These are phyloP conservation scores for Wickerhamiella kazuoi DNA, from an alignment of 805 yeast genomes.

Conservation along the genomic window DNA sequence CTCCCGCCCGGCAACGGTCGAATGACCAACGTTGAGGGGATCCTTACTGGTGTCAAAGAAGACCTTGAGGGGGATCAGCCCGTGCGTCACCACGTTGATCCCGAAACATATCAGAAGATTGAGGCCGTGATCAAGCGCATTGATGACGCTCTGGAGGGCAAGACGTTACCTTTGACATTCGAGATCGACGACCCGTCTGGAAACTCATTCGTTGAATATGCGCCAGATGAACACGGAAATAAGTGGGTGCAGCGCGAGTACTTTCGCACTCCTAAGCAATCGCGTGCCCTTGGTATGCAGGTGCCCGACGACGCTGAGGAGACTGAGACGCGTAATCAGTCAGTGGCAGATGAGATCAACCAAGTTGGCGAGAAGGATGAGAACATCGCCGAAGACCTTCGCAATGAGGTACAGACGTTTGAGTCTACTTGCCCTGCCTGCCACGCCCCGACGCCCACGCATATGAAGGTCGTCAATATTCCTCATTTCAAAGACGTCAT, in stretches of 20 bases:
- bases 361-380: conserved; percentile 29
- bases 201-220: conserved; percentile 76
- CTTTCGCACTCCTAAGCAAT: conserved; percentile 72
- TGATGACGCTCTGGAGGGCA: conserved; percentile 42
- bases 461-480: conserved; percentile 90
- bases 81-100: conserved; percentile 54
- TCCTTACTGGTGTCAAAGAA: conserved; percentile 63
- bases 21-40: conserved; percentile 80
- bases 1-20: conserved; percentile 94
- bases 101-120: conserved; percentile 60
- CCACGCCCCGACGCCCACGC: conserved; percentile 64
- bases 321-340: conserved; percentile 30
- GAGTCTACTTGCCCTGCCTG: conserved; percentile 87
- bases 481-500: conserved; percentile 98
- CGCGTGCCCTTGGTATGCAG: conserved; percentile 56
- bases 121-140: conserved; percentile 47
- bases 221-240: conserved; percentile 61
- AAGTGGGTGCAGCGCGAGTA: conserved; percentile 81
- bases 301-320: conserved; percentile 15
- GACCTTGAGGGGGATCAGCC: conserved; percentile 73
- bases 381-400: conserved; percentile 66
- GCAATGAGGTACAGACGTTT: conserved; percentile 85
- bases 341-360: conserved; percentile 14
- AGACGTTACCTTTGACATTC: conserved; percentile 59
- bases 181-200: conserved; percentile 88